These are phyloP conservation scores for Orbilia quercus DNA, from an alignment of 2,329 filamentous ascomycete species.

Conservation along the genomic window DNA sequence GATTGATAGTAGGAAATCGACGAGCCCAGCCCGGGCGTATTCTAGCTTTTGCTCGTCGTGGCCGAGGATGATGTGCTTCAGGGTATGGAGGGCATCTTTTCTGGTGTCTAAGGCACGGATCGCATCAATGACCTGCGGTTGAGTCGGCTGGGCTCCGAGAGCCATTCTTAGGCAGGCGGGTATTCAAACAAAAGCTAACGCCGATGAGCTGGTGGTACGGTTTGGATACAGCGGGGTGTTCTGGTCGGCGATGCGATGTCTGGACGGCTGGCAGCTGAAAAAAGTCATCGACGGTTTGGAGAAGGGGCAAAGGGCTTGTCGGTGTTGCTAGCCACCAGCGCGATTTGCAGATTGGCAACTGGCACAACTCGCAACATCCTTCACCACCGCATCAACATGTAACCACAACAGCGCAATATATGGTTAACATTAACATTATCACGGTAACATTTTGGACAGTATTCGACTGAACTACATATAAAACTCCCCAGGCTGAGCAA, in stretches of 20 bases:
- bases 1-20: slow-evolving; percentile 71
- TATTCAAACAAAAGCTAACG: neutral
- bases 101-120: slow-evolving; percentile 54
- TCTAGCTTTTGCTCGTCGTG: slow-evolving; percentile 86
- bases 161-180: slow-evolving; percentile 33
- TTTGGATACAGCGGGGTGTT: neutral
- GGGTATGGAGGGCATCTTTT: slow-evolving; percentile 72
- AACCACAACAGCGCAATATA: no score
- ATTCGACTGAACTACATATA: no score
- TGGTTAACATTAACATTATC: no score
- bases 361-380: neutral
- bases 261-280: neutral
- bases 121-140: slow-evolving; percentile 54
- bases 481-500: no score
- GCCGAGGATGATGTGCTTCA: slow-evolving; percentile 92
- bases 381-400: neutral
- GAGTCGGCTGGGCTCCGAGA: slow-evolving; percentile 63
- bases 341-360: slow-evolving; percentile 6
- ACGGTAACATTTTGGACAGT: no score
- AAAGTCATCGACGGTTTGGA: slow-evolving; percentile 10
- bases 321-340: slow-evolving; percentile 20
- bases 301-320: slow-evolving; percentile 18
- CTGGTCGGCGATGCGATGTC: slow-evolving; percentile 4
- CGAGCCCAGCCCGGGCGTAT: slow-evolving; percentile 76
- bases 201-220: neutral